Conservation (phyloP, 345 rosid genomes). For the Clausena lansium region DNA sequence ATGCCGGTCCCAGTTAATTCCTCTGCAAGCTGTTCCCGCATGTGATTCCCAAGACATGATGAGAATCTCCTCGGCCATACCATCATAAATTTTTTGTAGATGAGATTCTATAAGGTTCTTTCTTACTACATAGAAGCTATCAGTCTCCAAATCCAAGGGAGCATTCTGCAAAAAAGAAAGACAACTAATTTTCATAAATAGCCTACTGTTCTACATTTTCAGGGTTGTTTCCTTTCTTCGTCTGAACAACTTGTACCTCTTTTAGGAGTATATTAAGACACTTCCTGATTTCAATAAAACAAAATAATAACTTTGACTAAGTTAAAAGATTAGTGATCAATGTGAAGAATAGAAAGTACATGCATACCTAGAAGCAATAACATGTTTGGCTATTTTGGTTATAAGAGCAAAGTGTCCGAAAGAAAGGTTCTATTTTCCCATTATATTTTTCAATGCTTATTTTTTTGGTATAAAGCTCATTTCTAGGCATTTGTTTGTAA, state of each 20-base stretch:
- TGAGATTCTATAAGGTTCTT: constrained; percentile 51
- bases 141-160: constrained; percentile 81
- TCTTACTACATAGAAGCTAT: constrained; percentile 61
- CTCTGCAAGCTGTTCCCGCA: constrained; percentile 68
- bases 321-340: no score
- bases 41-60: constrained; percentile 73
- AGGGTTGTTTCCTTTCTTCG: no score
- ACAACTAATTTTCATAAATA: neutral
- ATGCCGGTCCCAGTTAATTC: constrained; percentile 77
- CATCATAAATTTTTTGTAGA: constrained; percentile 55
- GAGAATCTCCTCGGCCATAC: constrained; percentile 83
- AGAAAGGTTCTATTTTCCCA: no score
- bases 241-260: no score
- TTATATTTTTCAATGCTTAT: neutral
- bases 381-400: no score
- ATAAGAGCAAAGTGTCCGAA: no score
- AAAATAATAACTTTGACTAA: no score
- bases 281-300: no score
- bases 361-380: no score
- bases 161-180: constrained; percentile 54
- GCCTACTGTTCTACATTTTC: no score
- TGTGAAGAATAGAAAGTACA: no score
- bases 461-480: neutral
- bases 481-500: neutral
- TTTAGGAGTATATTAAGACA: no score